Base-by-base conservation (phyloP, 2,329 filamentous ascomycete species). In the Pestalotiopsis fici region DNA sequence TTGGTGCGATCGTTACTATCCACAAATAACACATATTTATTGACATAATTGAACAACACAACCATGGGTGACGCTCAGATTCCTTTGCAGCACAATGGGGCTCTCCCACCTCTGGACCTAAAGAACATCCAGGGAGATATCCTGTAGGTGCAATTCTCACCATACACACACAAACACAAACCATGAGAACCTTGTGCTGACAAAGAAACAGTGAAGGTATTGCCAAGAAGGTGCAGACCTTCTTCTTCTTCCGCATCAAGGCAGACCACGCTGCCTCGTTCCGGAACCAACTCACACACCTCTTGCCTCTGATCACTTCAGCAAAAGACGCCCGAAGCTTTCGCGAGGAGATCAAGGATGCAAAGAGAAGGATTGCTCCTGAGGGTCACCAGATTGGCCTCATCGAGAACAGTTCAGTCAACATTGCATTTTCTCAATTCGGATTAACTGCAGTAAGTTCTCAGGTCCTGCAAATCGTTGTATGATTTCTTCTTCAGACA, bases 361-460 rank as follows among this genome's bases (percentile, higher is more conserved):
- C 61, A 13, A 55, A 64, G 37, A n/a, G 25, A 37, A 27, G 47
- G 60, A 37, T 37, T 11, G 39, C 35, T 12, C 15, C 21, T 21
- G 13, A 6, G 12, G 60, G 60, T 9, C 4, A 35, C n/a, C 13
- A 43, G 35, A 25, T 18, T 28, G 31, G 18, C 21, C n/a, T 64
- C 11, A 13, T 64, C 5, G 47, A 64, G 12, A 64, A 47, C n/a
- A 69, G 68, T 56, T 69, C 62, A 13, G 68, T 72, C 47, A 75
- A 75, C 61, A 72, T 76, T 54, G 66, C 70, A 43, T 75, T 76
- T 66, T 73, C 73, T 4, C 69, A 72, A 28, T 74, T 71, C 54
- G 74, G 74, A 4, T 67, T 76, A 1, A 59, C 59, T 12, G 64
- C 69, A 23, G 74, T 75, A 60, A 65, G 71, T 66, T 11, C 2